Conservation (phyloP, 345 rosid genomes). For the Syzygium oleosum region DNA sequence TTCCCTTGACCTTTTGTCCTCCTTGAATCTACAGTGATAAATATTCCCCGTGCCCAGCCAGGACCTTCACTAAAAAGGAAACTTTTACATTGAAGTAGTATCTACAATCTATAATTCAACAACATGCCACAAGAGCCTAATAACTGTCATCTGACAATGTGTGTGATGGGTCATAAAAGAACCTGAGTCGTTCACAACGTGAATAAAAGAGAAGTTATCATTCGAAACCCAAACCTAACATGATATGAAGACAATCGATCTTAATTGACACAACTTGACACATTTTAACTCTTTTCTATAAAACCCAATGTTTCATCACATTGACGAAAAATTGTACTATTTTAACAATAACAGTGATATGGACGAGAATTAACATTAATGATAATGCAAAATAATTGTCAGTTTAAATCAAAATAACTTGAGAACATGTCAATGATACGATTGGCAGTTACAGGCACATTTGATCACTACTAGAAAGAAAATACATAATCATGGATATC, state of each 20-base stretch:
- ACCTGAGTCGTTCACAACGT: neutral
- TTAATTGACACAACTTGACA: neutral
- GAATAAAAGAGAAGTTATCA: neutral
- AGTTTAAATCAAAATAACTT: neutral
- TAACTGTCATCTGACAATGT: neutral
- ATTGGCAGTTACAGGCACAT: neutral
- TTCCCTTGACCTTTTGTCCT: neutral
- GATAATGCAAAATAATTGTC: neutral
- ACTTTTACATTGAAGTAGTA: neutral
- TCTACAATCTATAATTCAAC: neutral
- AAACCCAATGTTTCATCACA: neutral
- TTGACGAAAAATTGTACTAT: neutral
- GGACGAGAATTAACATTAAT: neutral
- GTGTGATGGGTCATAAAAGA: neutral
- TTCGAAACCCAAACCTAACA: neutral
- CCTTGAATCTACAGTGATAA: neutral
- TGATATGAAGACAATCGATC: neutral
- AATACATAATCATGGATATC: neutral
- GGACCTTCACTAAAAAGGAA: neutral
- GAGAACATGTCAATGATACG: neutral
- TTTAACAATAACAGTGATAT: neutral
- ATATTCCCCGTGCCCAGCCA: neutral
- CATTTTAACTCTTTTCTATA: neutral
- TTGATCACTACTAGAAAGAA: neutral
- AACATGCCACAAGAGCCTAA: neutral